These are phyloP conservation scores for Candida caryicola DNA, from an alignment of 805 yeast genomes.

Conservation along the genomic window DNA sequence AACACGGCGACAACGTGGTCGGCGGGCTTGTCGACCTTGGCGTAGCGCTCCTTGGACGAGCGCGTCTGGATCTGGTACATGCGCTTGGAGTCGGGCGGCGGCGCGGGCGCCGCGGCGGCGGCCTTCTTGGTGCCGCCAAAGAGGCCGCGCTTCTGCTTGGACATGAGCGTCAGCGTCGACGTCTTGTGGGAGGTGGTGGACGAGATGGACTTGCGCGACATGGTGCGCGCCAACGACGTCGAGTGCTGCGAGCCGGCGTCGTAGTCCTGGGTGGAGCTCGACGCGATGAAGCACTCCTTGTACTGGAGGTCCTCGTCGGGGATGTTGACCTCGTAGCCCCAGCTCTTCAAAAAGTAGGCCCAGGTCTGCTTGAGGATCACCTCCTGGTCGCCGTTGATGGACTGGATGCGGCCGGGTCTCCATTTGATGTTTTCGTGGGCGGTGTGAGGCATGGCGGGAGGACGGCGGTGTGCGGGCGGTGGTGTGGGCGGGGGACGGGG, in stretches of 20 bases:
- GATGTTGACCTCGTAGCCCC: constrained; percentile 48
- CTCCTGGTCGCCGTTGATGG: constrained; percentile 53
- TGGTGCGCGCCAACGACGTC: constrained; percentile 19
- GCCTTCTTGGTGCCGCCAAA: constrained; percentile 19
- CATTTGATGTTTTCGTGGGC: constrained; percentile 17
- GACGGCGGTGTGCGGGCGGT: background rate
- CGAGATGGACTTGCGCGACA: constrained; percentile 20
- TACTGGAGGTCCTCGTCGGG: constrained; percentile 26
- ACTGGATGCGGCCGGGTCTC: constrained; percentile 39
- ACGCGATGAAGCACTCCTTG: constrained; percentile 31
- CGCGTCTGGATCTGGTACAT: constrained; percentile 26
- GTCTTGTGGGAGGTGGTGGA: constrained; percentile 28
- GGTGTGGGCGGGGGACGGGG: background rate
- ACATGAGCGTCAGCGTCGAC: constrained; percentile 14
- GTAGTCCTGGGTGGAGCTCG: constrained; percentile 18
- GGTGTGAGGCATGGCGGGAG: constrained; percentile 8
- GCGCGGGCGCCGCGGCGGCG: constrained; percentile 8
- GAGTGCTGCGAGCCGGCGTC: constrained; percentile 4
- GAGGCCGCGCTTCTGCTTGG: constrained; percentile 32
- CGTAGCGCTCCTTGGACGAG: constrained; percentile 25
- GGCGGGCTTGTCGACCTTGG: constrained; percentile 20
- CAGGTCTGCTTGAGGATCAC: constrained; percentile 64
- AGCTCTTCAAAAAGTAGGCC: constrained; percentile 59
- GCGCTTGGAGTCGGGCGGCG: constrained; percentile 25
- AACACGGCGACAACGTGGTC: constrained; percentile 19